Base-by-base conservation (phyloP, 345 rosid species). In the Eucalyptus tenuipes region DNA sequence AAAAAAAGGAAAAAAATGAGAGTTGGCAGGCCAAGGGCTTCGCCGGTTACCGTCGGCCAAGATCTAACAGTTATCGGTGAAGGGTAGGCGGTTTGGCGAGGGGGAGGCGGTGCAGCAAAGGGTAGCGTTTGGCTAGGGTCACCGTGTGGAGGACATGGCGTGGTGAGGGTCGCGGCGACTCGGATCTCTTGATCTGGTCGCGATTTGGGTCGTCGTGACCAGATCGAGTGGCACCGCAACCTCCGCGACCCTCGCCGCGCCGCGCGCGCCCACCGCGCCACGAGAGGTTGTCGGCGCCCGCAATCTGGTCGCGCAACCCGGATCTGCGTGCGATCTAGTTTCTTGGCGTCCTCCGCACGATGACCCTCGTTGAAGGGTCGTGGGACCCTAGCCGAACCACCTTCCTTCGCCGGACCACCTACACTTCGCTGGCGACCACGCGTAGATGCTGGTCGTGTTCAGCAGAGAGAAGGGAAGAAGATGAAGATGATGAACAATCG, bases 31-130 rank as follows among this genome's bases (percentile, higher is more conserved):
- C n/a, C n/a, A n/a, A n/a, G n/a, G n/a, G n/a, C n/a, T n/a, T n/a
- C n/a, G n/a, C 0, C 1, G 2, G 9, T 18, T 7, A 52, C 0
- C 24, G 0, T 0, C 0, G 1, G 2, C 4, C 0, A 52, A 52
- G 10, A 52, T 24, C 55, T 52, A 52, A 52, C n/a, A n/a, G n/a
- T n/a, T n/a, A n/a, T n/a, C n/a, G 4, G 2, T 2, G 10, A 52
- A 52, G 0, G 1, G 55, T 52, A 52, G 2, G 55, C 0, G 0
- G 18, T 52, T 2, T 10, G 0, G 10, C 10, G 0, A n/a, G n/a
- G n/a, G n/a, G n/a, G n/a, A n/a, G n/a, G n/a, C n/a, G n/a, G n/a
- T n/a, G n/a, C 0, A 0, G 24, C 2, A 0, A 52, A 52, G 55
- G 24, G 55, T 4, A 52, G 0, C 0, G 4, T 52, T 52, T 0